Evolutionary conservation across 2,329 filamentous ascomycete species (phyloP), one percentile per base, ranked within the genome.

Genomic region (Dryadomyces quercus-mongolicae): DNA sequence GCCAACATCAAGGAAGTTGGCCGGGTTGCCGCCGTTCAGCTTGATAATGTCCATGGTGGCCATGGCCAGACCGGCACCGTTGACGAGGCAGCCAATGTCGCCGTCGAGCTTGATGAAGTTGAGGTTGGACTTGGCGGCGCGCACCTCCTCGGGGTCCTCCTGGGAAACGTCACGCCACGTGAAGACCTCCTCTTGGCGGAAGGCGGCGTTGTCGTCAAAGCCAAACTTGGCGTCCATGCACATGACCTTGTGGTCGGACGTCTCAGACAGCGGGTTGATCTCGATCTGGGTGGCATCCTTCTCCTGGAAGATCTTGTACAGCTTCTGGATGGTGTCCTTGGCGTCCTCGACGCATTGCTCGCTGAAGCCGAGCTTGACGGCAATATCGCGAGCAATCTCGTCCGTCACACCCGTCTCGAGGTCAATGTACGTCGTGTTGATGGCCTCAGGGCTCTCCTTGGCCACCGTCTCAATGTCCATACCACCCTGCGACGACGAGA

Each of bases 1-100:
- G 67, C 93, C 93, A 63, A 98, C 93, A 70, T 98, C 93, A 64
- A 98, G 80, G 84, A 98, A 98, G 83, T 98, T 98, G 64, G 93
- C 93, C 59, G 93, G 93, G 67, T 82, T 78, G 60, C 93, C 93
- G 64, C 93, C 93, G 75, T 97, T 98, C 60, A 98, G 82, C 84
- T 98, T 97, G 82, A 98, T 98, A 72, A 98, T 97, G 73, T 98
- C 93, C 93, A 98, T 98, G 70, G 93, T 98, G 60, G 93, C 93
- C 93, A 98, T 98, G 74, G 93, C 93, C 62, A 98, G 86, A 76
- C 93, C 93, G 66, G 93, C 93, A 70, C 93, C 93, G 77, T 98
- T 98, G 77, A 98, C 93, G 64, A 97, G 80, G 78, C 93, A 98
- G 73, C 93, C 93, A 70, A 98, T 98, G 70, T 98, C 93, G 70